Base-by-base conservation (phyloP, 108 stramenopile species). In the Nannochloropsis gaditana region DNA sequence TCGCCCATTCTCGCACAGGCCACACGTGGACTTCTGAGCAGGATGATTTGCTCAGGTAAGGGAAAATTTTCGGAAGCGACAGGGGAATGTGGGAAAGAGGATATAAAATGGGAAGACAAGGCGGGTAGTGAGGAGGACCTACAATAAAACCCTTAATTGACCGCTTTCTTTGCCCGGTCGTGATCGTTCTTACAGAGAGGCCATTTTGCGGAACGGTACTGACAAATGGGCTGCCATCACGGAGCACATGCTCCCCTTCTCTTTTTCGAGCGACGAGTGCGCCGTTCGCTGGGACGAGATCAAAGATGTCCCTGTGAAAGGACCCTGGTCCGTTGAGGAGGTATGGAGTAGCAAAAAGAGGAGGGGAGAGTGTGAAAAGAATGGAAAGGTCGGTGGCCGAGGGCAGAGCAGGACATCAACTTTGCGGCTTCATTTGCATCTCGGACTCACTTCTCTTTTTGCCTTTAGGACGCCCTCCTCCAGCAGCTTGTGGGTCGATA, bases 271-370 rank as follows among this genome's bases (percentile, higher is more conserved):
- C n/a, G 80, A 80, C 19, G 21, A 80, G 80, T 80, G 80, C 80
- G 9, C 31, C 80, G 9, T 21, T 31, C 80, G 80, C 80, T 88
- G 87, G 87, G n/a, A 84, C 6, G 42, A 44, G 9, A 45, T 84
- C 41, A 82, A 88, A 43, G 84, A 88, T 41, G 81, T 45, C 44
- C 84, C 84, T 10, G 81, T 88, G 82, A 88, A 85, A 84, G 88
- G 88, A 0, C 88, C 88, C 9, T 89, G 89, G 89, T 82, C 84
- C 5, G 31, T 81, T 41, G 89, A 89, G 84, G 89, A 89, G 44
- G 89, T 50, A 50, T 10, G 47, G 47, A 50, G 47, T 10, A 15
- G 15, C 11, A 15, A 11, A 50, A 15, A 15, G 47, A 50, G 47
- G 47, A 15, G 15, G 47, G 1, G 47, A 50, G 47, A 15, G 47